A percentile compares a stretch with the other conserved stretches of the same genome.
Conservation (phyloP, 257 asterid genomes). For the Solanum etuberosum region DNA sequence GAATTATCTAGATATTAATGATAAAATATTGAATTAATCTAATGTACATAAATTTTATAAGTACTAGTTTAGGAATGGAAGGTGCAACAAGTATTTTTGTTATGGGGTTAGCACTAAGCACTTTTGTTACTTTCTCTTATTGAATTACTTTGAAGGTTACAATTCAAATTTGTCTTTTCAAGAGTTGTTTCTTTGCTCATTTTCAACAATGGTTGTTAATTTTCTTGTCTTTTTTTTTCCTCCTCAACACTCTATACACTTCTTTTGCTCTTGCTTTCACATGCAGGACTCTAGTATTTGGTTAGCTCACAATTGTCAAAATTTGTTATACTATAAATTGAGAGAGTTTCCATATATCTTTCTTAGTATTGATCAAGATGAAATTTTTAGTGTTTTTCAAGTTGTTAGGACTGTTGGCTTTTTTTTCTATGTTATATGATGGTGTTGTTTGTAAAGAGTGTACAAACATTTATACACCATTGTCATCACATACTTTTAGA, state of each 20-base stretch:
- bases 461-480: slow-evolving; percentile 35
- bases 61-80: background rate
- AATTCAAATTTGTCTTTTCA: background rate
- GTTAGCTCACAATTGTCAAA: background rate
- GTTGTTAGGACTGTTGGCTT: slow-evolving; percentile 3
- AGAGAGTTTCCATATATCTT: background rate
- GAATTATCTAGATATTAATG: background rate
- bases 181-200: background rate
- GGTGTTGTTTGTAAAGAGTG: slow-evolving; percentile 39
- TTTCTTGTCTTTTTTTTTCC: background rate
- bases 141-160: background rate
- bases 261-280: slow-evolving; percentile 19
- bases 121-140: background rate
- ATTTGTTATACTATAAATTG: slow-evolving; percentile 4
- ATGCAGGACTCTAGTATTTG: slow-evolving; percentile 8
- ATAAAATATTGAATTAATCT: background rate
- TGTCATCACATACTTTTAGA: slow-evolving; percentile 55
- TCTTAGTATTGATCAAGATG: slow-evolving; percentile 15
- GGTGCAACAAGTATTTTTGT: background rate
- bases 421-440: slow-evolving; percentile 10
- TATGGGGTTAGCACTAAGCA: background rate
- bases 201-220: background rate
- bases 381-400: background rate
- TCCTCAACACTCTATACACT: background rate
- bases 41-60: background rate